Base-by-base conservation (phyloP, 352 stramenopile genomes). In the Phytophthora agathidicida region DNA sequence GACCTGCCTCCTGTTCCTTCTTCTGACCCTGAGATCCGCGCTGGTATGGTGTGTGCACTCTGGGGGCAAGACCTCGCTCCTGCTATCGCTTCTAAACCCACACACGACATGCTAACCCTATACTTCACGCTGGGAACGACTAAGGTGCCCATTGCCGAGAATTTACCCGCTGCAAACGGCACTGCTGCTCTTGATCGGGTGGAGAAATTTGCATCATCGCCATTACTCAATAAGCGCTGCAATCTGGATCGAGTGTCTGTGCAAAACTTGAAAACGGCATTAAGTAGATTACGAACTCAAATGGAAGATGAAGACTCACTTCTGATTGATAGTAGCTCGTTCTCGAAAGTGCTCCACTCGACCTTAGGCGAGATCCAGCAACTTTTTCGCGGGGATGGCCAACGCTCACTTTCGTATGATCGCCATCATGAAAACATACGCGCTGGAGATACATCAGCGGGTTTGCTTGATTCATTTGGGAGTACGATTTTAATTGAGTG, bases 251-350 rank as follows among this genome's bases (percentile, higher is more conserved):
- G 73, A 11, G 30, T 42, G 7, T 42, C 47, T 11, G 33, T 91
- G 24, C 51, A 58, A 27, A 16, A 37, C 16, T 57, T 89, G 30
- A 64, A 73, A 39, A 20, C 53, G 1, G 38, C 60, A 6, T 48
- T 90, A 28, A 87, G 77, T 16, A 63, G 31, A 1, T 65, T 91
- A 23, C 73, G 81, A 23, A 69, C 71, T 7, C 51, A 83, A 19
- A 86, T 93, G 68, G 81, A 91, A 47, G 77, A 93, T 37, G 70
- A 84, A 39, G 63, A 77, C 7, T 91, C 77, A 11, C 51, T 91
- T n/a, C 35, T 85, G 4, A 67, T 82, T 30, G 70, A 89, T 33
- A 68, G 63, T 32, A 48, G 37, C 7, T 14, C 26, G 4, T 87
- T 90, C 39, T 30, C 54, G 8, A 24, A 31, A 13, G 53, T 35